Percentiles rank a stretch among this genome's conserved stretches.
These are phyloP conservation scores for Fusarium torulosum DNA, from an alignment of 2,329 filamentous ascomycete genomes.

Conservation along the genomic window DNA sequence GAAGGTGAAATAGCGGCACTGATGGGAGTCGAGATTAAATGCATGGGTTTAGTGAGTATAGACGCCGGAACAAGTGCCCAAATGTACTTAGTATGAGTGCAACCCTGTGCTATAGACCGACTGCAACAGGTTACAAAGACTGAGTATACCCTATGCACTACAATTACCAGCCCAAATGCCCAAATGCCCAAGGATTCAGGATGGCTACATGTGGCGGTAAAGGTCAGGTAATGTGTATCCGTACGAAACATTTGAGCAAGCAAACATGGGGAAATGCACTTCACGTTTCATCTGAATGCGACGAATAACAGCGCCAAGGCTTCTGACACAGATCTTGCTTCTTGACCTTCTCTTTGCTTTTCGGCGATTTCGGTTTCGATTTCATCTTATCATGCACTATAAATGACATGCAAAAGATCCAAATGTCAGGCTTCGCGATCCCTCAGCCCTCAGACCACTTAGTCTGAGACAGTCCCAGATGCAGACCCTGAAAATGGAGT, in stretches of 20 bases:
- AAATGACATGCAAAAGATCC: too few species aligned
- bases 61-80: constrained; percentile 14
- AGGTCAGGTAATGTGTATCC: neutral
- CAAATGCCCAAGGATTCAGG: neutral
- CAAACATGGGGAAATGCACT: neutral
- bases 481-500: constrained; percentile 20
- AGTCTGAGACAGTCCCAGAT: constrained; percentile 29
- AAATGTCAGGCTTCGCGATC: too few species aligned
- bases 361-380: neutral
- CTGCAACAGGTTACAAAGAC: neutral
- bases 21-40: constrained; percentile 29
- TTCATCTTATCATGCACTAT: too few species aligned
- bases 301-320: neutral
- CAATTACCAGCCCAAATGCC: too few species aligned
- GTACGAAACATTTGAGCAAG: neutral
- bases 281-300: neutral
- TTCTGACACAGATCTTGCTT: neutral
- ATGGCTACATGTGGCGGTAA: neutral
- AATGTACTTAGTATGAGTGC: constrained; percentile 4
- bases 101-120: neutral
- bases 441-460: constrained; percentile 16
- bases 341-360: constrained; percentile 7
- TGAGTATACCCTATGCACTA: too few species aligned
- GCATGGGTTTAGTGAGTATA: constrained; percentile 18
- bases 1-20: constrained; percentile 26